Conservation (phyloP, 352 stramenopile genomes). For the Globisporangium middletonii region DNA sequence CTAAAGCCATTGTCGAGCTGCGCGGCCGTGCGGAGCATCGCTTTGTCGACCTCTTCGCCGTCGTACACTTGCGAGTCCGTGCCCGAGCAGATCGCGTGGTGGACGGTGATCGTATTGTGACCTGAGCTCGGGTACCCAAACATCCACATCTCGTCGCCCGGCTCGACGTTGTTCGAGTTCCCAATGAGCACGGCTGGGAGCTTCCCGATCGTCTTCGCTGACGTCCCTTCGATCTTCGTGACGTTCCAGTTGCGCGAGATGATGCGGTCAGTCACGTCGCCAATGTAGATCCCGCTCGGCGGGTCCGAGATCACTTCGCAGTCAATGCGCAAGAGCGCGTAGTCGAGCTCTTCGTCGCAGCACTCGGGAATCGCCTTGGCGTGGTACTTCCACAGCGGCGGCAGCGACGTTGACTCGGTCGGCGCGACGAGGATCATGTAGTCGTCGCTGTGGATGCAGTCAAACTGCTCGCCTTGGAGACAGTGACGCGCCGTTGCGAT, state of each 20-base stretch:
- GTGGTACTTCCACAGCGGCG: constrained; percentile 84
- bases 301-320: constrained; percentile 83
- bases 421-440: constrained; percentile 84
- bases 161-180: constrained; percentile 87
- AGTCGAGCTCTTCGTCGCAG: constrained; percentile 81
- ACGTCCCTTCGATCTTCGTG: constrained; percentile 73
- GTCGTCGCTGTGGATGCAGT: constrained; percentile 84
- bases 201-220: constrained; percentile 60
- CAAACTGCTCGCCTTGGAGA: constrained; percentile 79
- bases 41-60: constrained; percentile 80
- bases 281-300: constrained; percentile 83
- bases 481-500: constrained; percentile 78
- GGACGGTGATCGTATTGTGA: constrained; percentile 87
- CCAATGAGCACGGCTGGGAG: constrained; percentile 72
- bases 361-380: constrained; percentile 74
- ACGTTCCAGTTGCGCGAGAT: constrained; percentile 82
- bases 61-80: constrained; percentile 85
- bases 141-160: constrained; percentile 89
- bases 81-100: constrained; percentile 86
- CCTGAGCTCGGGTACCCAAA: constrained; percentile 86
- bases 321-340: constrained; percentile 76
- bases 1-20: constrained; percentile 86
- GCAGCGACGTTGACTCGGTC: constrained; percentile 73
- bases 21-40: constrained; percentile 79
- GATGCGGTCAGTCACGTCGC: constrained; percentile 81